Evolutionary conservation across 1,139 yeast genomes (phyloP), one percentile per base, ranked within the genome.

Genomic region (Geotrichum klebahnii): DNA sequence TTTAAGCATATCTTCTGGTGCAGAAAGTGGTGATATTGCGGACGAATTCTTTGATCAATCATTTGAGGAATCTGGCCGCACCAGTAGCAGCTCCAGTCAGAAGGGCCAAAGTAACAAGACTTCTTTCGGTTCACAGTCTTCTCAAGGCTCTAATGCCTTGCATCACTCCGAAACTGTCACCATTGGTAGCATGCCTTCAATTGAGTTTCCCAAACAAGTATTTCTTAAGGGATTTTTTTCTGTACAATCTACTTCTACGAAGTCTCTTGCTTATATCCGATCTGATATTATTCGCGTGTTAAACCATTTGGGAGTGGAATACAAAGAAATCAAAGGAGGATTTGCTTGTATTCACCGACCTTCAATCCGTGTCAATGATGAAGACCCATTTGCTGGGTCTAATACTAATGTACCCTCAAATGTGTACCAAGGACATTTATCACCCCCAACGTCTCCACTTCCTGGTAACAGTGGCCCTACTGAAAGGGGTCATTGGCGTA

Each of bases 181-280:
- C n/a, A n/a, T n/a, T n/a, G n/a, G n/a, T 16, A 38, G 85, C 14
- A 89, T 90, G 97, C 96, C 95, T 24, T 88, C 96, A 0, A 89
- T 90, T 64, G 96, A 89, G 64, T 87, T 82, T 63, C 96, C 96
- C 56, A 85, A 85, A 69, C 90, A 96, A 2, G 78, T 90, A 57
- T 89, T 89, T 71, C 77, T 92, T 66, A 89, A 90, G 67, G 97
- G 97, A 0, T 89, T 92, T 63, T 92, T 92, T 71, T 83, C 94
- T 56, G 97, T 90, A 38, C 96, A 89, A 68, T 85, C 96, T 1
- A 90, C 98, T 0, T 88, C 97, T 1, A 87, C 96, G 3, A 89
- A 89, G 61, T 90, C 96, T 19, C 74, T 92, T 52, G 92, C 95
- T 8, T 87, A 86, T 55, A 90, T 90, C 52, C 80, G 97, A 53